Evolutionary conservation across 768 basidiomycete species (phyloP), one percentile per base, ranked within the genome.

Genomic region (Tulasnella sp.): DNA sequence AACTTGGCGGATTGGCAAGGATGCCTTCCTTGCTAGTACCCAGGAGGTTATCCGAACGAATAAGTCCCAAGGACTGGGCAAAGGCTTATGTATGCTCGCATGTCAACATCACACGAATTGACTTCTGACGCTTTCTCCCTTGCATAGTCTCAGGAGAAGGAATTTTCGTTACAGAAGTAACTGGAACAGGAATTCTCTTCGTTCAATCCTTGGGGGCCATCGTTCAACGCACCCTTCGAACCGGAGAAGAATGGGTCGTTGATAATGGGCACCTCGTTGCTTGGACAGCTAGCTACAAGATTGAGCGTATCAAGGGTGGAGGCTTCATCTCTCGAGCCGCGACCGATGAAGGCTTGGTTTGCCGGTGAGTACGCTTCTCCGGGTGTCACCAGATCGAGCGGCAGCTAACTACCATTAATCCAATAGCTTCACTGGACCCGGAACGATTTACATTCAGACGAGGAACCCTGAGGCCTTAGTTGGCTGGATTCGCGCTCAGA

Each of bases 221-320:
- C 75, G 76, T 82, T 64, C 78, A 80, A 67, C 77, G 81, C 36
- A 76, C 80, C 22, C 79, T 83, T 19, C 79, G 79, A 37, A 78
- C 78, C 1, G 81, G 81, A 22, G 82, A 83, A 71, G 81, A 83
- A 67, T 83, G 81, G 82, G 80, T 83, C 52, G 82, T 83, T 36
- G 82, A 83, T 72, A 82, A 83, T 78, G 81, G 83, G 17, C 83
- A 83, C 49, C 82, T 83, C 39, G 83, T 83, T 36, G 83, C 83
- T 15, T 83, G 83, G 83, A 81, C 81, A 45, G 81, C 81, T 14
- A 77, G 79, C 58, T 83, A 83, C 79, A 81, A 79, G 69, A 80
- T 83, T 31, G 82, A 83, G 78, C 81, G 80, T 39, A 80, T 83
- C 45, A 77, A 81, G 67, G 82, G 81, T 1, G 82, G 82, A 29